Evolutionary conservation across 306 rosid species (phyloP), one percentile per base, ranked within the genome.

Genomic region (Acacia melanoxylon): DNA sequence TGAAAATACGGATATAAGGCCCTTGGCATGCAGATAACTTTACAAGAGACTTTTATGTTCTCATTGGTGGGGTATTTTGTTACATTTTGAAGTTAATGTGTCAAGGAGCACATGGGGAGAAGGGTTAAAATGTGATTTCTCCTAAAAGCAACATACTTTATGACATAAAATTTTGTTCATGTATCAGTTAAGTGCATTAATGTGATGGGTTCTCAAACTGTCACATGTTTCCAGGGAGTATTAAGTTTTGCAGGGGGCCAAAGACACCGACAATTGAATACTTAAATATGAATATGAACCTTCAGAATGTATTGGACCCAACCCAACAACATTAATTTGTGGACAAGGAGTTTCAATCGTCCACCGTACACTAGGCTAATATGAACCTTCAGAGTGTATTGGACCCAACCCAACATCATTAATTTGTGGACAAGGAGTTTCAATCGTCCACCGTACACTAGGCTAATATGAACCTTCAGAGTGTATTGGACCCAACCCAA

Each of bases 331-430:
- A 82, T 78, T 83, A 67, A 65, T 33, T 46, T 46, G 51, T 46
- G 17, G 51, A 13, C 17, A 46, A 46, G 17, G 51, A 46, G 16
- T 13, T 10, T 45, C 15, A 45, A 45, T 45, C 49, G 15, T 45
- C 49, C 49, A 45, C 10, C 16, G 20, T 20, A 20, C 61, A 54
- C 61, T 2, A 54, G 61, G 25, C 61, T 17, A 17, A 24, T 19
- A n/a, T n/a, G n/a, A n/a, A n/a, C n/a, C n/a, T n/a, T n/a, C n/a
- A 62, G 35, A 44, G 48, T 59, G 33, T 45, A 65, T 24, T 72
- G 76, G 24, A 46, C 2, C 70, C 81, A 68, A 27, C 70, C 37
- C 37, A 35, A 35, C 37, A 82, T 74, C 70, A 82, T 78, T 83
- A 67, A 65, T 33, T 46, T 46, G 51, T 46, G 17, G 51, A 13